phyloP scores from a whole-genome alignment of 2,329 filamentous ascomycete genomes.

The Capronia americana region DNA sequence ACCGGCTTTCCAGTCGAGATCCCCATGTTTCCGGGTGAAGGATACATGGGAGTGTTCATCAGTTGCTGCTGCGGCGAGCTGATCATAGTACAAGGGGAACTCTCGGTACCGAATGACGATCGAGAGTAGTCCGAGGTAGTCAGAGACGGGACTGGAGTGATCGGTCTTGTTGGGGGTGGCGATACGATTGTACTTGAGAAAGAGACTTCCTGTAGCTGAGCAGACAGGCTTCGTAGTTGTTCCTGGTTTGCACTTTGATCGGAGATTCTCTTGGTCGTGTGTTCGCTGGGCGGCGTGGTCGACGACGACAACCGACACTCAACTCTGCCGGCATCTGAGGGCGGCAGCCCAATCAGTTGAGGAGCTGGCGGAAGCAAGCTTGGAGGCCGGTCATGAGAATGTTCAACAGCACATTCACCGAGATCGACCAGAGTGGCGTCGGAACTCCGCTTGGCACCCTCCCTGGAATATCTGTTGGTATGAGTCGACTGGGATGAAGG shows the following conservation, averaged over 20 bases:
- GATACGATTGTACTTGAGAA: background rate
- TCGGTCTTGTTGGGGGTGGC: constrained; percentile 14
- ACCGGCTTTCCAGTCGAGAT: background rate
- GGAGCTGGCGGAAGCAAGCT: constrained; percentile 30
- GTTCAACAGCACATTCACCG: constrained; percentile 18
- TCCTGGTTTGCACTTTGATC: constrained; percentile 8
- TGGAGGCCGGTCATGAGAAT: constrained; percentile 12
- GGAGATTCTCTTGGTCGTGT: background rate
- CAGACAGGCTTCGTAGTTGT: constrained; percentile 1
- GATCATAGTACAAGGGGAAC: background rate
- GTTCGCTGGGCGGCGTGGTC: background rate
- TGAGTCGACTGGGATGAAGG: background rate
- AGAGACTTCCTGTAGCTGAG: constrained; percentile 16
- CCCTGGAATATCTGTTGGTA: background rate
- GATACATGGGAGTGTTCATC: background rate
- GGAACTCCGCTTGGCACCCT: constrained; percentile 11
- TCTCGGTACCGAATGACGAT: constrained; percentile 6
- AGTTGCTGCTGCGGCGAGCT: background rate
- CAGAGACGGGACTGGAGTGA: constrained; percentile 32
- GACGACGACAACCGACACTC: constrained; percentile 27
- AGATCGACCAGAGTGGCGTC: constrained; percentile 17
- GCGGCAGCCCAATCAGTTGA: background rate
- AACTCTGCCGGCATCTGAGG: constrained; percentile 16
- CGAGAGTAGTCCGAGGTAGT: constrained; percentile 27
- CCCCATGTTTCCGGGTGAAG: background rate